phyloP scores from a whole-genome alignment of 257 asterid species.

The Capsicum rhomboideum region DNA sequence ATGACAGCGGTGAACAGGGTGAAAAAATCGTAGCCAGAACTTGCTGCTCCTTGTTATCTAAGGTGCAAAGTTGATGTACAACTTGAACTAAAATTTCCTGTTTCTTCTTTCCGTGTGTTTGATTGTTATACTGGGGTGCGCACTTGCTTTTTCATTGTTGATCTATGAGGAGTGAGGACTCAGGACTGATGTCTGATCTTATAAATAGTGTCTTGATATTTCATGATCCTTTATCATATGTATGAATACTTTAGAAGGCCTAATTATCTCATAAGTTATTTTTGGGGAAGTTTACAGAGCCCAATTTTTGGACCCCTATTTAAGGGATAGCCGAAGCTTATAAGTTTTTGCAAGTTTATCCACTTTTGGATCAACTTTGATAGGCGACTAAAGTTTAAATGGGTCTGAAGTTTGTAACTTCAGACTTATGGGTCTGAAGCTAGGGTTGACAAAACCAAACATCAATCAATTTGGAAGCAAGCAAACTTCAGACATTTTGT shows the following conservation, averaged over 20 bases:
- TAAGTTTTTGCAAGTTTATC: background rate
- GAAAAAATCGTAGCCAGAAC: constrained; percentile 54
- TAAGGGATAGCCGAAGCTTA: background rate
- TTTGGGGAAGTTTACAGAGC: background rate
- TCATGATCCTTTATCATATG: background rate
- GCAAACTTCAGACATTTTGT: background rate
- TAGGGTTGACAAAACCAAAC: background rate
- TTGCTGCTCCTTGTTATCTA: constrained; percentile 71
- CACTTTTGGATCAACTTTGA: background rate
- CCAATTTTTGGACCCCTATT: background rate
- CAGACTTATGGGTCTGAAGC: background rate
- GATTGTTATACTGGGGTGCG: background rate
- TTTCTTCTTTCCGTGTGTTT: background rate
- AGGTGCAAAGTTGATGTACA: constrained; percentile 46
- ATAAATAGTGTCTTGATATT: background rate
- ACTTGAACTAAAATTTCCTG: background rate
- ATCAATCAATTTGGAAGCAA: background rate
- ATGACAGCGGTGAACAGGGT: constrained; percentile 63
- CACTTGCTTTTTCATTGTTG: background rate
- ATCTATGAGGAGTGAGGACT: background rate
- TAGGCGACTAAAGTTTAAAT: background rate
- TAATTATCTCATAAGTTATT: background rate
- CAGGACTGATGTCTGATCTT: background rate
- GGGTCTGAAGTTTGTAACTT: background rate
- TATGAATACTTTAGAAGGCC: background rate